Evolutionary conservation across 169 alveolate genomes (phyloP), one percentile per base, ranked within the genome.

Genomic region (Cryptosporidium viatorum): DNA sequence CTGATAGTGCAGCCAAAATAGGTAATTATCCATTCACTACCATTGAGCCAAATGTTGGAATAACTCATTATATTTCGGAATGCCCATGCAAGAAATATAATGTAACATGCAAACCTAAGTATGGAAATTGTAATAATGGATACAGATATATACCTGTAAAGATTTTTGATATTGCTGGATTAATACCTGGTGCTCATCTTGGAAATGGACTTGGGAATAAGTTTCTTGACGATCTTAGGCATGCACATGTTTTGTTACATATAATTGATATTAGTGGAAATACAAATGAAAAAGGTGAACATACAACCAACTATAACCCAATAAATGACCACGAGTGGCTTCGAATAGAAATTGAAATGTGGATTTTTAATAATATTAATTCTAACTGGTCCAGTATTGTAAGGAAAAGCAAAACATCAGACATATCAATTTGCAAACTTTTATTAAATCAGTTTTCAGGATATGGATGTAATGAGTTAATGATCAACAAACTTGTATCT

Each of bases 251-350:
- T 41, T 85, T 92, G 43, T 18, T 92, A 51, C 94, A 92, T 62
- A 74, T 92, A 35, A 75, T 92, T 35, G 94, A 92, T 74, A 71
- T 92, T 41, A 92, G 95, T 18, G 96, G 96, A 21, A 91, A 91
- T 8, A 93, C 96, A 4, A 93, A 93, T 68, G 96, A 93, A 84
- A 93, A 92, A 92, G 96, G 96, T 0, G 96, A 93, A 60, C 71
- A 91, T 16, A 93, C 96, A 0, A 62, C 84, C 26, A 94, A 94
- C 23, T 93, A 93, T 69, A 92, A 93, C 67, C 95, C 96, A 6
- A 91, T 93, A 29, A 84, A 91, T 18, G 96, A 93, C 73, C 96
- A 93, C 69, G 91, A 62, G 71, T 93, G 96, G 96, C 92, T 93
- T 43, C 58, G 87, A 55, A 86, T 70, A 60, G 96, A 93, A 62